Base-by-base conservation (phyloP, 345 rosid species). In the Microthlaspi erraticum region DNA sequence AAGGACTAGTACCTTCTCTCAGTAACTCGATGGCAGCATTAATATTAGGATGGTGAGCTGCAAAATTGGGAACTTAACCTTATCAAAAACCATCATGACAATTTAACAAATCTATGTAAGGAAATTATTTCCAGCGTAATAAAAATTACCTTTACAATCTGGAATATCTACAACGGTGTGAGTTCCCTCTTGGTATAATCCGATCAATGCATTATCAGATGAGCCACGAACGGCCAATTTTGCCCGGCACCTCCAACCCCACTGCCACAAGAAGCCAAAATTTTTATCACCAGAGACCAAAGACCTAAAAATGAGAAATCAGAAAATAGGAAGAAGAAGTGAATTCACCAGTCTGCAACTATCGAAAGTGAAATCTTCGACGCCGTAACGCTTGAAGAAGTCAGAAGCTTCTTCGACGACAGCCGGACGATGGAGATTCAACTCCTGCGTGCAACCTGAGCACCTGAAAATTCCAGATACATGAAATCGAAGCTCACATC, bases 241-340 rank as follows among this genome's bases (percentile, higher is more conserved):
- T 3, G 98, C 98, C 46, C 96, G 86, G 71, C 97, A 91, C 56
- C 97, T 82, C 98, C 96, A 93, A 67, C 85, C 98, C 87, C 91
- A 86, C 96, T 93, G 85, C 38, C 43, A 59, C 37, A 64, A 14
- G 38, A 78, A 49, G 45, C 64, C 54, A 48, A 41, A 39, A 58
- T 2, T 0, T 1, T 4, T 18, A 50, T 7, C 36, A 48, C 18
- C 16, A 55, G 72, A 70, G 75, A 53, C 20, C 38, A 71, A 14
- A 26, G 20, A 16, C 19, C n/a, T 37, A 19, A 14, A 14, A 14
- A 46, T 7, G 29, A 38, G 36, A 26, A 66, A 45, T 3, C 29
- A 41, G 32, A 34, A 39, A 60, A 2, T 56, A 42, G 20, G 64
- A 18, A 23, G 46, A 44, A 54, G 34, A 67, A 31, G 3, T 11